These are phyloP conservation scores for Paraconiothyrium sp. DNA, from an alignment of 2,329 filamentous ascomycete species.

Conservation along the genomic window DNA sequence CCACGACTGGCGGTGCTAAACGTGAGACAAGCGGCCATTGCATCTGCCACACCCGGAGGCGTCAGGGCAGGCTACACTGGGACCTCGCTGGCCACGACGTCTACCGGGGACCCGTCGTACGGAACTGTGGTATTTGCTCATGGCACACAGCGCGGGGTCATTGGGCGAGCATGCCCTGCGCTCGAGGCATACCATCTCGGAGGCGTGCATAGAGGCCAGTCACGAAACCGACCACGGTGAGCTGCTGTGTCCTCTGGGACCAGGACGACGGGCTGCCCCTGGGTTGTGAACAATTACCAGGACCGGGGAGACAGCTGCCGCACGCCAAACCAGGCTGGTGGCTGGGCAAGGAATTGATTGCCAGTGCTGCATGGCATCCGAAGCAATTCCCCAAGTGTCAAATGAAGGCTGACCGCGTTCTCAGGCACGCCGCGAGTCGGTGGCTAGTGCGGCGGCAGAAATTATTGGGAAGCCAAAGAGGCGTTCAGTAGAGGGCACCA, in stretches of 20 bases:
- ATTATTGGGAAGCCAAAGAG: constrained; percentile 34
- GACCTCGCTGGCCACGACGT: constrained; percentile 25
- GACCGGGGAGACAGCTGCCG: constrained; percentile 44
- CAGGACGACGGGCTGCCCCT: constrained; percentile 35
- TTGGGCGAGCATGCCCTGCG: constrained; percentile 27
- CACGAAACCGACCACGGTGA: constrained; percentile 36
- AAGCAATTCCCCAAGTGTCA: constrained; percentile 37
- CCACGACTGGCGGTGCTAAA: constrained; percentile 18
- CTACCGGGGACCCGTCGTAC: constrained; percentile 42
- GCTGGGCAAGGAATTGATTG: constrained; percentile 32
- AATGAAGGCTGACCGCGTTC: constrained; percentile 32
- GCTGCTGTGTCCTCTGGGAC: constrained; percentile 39
- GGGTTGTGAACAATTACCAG: constrained; percentile 33
- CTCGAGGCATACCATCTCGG: constrained; percentile 28
- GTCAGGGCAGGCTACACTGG: constrained; percentile 26
- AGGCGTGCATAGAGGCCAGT: constrained; percentile 34
- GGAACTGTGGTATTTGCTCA: constrained; percentile 38
- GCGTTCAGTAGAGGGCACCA: constrained; percentile 36
- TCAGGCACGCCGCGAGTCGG: constrained; percentile 23
- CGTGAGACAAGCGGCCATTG: constrained; percentile 31
- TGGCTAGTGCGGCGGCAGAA: constrained; percentile 37
- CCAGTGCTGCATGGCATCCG: constrained; percentile 28
- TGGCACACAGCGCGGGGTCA: constrained; percentile 27
- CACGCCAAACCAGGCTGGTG: constrained; percentile 46
- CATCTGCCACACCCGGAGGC: constrained; percentile 31